phyloP scores from a whole-genome alignment of 2,329 filamentous ascomycete genomes.

The Colletotrichum chrysophilum region DNA sequence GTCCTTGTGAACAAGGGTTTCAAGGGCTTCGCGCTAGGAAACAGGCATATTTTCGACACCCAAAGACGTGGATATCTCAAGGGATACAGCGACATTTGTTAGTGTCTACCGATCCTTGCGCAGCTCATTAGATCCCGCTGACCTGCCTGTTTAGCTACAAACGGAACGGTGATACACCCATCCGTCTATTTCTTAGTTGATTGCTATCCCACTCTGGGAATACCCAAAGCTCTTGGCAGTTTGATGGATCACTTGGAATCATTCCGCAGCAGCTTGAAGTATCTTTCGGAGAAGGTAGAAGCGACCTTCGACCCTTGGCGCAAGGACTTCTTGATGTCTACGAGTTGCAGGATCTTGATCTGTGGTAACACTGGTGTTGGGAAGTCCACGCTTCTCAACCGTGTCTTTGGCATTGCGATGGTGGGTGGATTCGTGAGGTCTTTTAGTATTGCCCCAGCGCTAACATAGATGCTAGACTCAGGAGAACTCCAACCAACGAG shows the following conservation, averaged over 20 bases:
- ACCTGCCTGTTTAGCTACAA: neutral
- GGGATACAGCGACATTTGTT: neutral
- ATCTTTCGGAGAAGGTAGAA: neutral
- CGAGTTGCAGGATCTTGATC: conserved; percentile 25
- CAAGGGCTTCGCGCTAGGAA: neutral
- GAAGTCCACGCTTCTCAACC: conserved; percentile 31
- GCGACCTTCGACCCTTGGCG: neutral
- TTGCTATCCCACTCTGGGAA: neutral
- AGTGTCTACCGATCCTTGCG: neutral
- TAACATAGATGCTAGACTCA: conserved; percentile 15
- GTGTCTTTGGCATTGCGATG: conserved; percentile 28
- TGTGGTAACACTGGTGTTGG: conserved; percentile 31
- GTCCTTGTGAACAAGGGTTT: neutral
- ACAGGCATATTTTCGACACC: neutral
- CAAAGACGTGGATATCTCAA: neutral
- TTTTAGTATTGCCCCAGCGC: neutral
- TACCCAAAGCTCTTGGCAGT: neutral
- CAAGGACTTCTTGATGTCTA: neutral
- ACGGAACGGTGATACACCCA: conserved; percentile 13
- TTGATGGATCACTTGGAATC: neutral
- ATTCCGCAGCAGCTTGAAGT: neutral
- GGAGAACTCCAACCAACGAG: conserved; percentile 28
- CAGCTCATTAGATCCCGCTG: neutral
- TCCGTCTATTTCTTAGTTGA: conserved; percentile 15
- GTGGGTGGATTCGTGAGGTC: neutral